Base-by-base conservation (phyloP, 2,329 filamentous ascomycete genomes). In the Cladosporium phlei region DNA sequence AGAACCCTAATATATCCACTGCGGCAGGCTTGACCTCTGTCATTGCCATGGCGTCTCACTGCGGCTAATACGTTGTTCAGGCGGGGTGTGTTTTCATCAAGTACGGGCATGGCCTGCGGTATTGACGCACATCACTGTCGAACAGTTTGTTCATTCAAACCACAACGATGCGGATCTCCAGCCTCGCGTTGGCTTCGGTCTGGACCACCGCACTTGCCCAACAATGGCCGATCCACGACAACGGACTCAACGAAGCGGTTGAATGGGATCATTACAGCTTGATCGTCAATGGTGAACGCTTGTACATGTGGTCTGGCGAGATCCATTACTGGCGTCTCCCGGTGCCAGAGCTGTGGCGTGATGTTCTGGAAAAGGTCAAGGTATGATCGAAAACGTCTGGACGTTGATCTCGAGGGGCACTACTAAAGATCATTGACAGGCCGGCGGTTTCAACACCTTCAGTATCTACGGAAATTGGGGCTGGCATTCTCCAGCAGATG, bases 331-430 rank as follows among this genome's bases (percentile, higher is more conserved):
- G 75, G 61, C 69, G 78, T 55, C 66, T 84, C 1, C 80, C 82
- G 1, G 80, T 84, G 1, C 74, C 79, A 2, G 70, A 72, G 39
- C 69, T 85, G 3, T 83, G 83, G 71, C 71, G 85, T 8, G 87
- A 91, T 55, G 61, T 91, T 1, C 84, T 94, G 55, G 83, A 93
- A 58, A 94, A 94, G 66, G 79, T 91, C 64, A 89, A 86, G 65
- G 83, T 44, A 17, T 10, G 5, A 17, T 17, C 8, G 16, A 17
- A 3, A 1, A n/a, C n/a, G n/a, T n/a, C n/a, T n/a, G n/a, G n/a
- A n/a, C n/a, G n/a, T n/a, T n/a, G n/a, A 14, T 5, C 17, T 9
- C 10, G 2, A 14, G 1, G 2, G 3, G 12, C 3, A 16, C 17
- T 4, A 11, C 38, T 22, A 21, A 34, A 16, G 5, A 9, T 21